Conservation (phyloP, 1,139 yeast genomes). For the Zygotorulaspora mrakii region DNA sequence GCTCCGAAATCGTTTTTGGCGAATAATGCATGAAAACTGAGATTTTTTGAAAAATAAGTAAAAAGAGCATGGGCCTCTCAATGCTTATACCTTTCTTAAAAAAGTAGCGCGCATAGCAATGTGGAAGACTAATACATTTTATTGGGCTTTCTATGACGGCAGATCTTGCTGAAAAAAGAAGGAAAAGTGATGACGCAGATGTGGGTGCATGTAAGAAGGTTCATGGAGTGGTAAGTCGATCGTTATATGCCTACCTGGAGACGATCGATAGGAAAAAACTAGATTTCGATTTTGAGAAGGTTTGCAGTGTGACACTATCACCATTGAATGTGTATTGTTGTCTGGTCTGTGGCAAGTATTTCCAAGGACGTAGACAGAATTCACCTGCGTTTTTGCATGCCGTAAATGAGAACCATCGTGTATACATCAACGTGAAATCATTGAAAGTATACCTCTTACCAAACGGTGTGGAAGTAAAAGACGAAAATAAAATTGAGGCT, state of each 20-base stretch:
- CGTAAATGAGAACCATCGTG: conserved; percentile 57
- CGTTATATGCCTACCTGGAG: conserved; percentile 43
- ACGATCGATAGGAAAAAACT: conserved; percentile 52
- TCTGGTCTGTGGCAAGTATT: conserved; percentile 67
- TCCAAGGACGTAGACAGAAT: conserved; percentile 59
- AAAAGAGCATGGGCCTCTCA: too few species aligned
- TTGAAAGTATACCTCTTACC: conserved; percentile 57
- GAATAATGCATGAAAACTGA: too few species aligned
- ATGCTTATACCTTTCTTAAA: too few species aligned
- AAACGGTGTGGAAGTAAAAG: conserved; percentile 37
- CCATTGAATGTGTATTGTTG: conserved; percentile 66
- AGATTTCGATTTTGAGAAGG: conserved; percentile 68
- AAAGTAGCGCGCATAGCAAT: too few species aligned
- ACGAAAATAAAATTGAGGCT: conserved; percentile 10
- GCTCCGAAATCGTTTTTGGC: too few species aligned
- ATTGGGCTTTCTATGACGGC: neutral
- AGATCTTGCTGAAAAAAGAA: too few species aligned
- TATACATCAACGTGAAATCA: conserved; percentile 53
- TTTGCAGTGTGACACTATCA: conserved; percentile 62
- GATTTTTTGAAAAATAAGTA: too few species aligned
- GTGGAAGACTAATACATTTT: too few species aligned
- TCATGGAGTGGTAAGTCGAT: conserved; percentile 2
- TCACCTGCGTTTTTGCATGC: conserved; percentile 71
- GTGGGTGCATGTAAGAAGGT: too few species aligned
- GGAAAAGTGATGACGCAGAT: too few species aligned